Evolutionary conservation across 495 filamentous ascomycete species (phyloP), one percentile per base, ranked within the genome.

Genomic region (Baudoinia panamericana): DNA sequence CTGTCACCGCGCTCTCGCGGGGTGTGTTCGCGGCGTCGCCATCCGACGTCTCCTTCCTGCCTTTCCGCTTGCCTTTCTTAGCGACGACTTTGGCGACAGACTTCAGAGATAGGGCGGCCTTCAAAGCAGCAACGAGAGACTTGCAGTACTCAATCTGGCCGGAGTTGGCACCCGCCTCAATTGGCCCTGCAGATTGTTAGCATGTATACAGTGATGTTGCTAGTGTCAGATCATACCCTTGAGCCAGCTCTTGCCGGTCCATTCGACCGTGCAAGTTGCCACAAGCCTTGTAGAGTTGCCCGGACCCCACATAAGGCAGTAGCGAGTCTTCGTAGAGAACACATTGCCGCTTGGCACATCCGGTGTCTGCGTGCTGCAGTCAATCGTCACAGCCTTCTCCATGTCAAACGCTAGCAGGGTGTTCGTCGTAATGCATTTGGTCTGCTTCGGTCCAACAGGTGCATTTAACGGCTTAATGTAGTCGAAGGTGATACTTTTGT

Each of bases 231-330:
- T 45, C 64, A 55, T 72, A 94, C 88, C 84, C 66, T 93, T 96
- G 27, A 96, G 58, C 90, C 92, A 99, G 63, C 84, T 93, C 68
- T 99, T 99, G 39, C 90, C 87, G 0, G 80, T 75, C 90, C 90
- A 99, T 54, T 96, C 90, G 34, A 96, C 82, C 0, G 77, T 78
- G 59, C 83, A 94, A 41, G 76, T 93, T 59, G 84, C 75, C 19
- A 87, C 68, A 20, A 99, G 62, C 23, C 83, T 71, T 0, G 92
- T 99, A 18, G 76, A 64, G 49, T 92, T 92, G 39, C 73, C 76
- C 21, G 90, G 68, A 2, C 75, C 86, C 90, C 90, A 99, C 28
- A 78, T 82, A 6, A 99, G 69, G 47, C 92, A 92, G 50, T 95
- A 96, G 54, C 80, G 84, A 1, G 92, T 96, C 62, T 94, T 96